Evolutionary conservation across 2,329 filamentous ascomycete species (phyloP), one percentile per base, ranked within the genome.

Genomic region (Ophiostoma ulmi): DNA sequence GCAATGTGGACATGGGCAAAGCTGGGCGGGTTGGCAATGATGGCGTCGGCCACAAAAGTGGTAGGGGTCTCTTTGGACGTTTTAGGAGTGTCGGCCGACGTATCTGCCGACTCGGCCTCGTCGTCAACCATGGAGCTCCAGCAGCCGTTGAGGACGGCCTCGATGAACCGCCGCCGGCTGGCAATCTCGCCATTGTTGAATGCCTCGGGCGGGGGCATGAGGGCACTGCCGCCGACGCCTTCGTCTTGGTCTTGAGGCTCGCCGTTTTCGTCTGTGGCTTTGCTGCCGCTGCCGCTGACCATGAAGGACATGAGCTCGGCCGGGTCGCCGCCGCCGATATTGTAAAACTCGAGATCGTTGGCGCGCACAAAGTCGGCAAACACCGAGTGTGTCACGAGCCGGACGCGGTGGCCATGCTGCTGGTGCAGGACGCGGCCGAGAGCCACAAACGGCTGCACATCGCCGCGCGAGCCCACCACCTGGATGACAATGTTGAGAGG

Each of bases 291-390:
- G 20, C 35, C 92, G 75, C 95, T 91, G 65, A 95, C 92, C 92
- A 96, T 96, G 76, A 94, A 96, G 3, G 92, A 91, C 91, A 93
- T 93, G 63, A 93, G 82, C 75, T 91, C 86, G 1, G 88, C 85
- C 1, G 91, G 91, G 77, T 93, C 90, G 2, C 90, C 91, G 55
- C 72, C 69, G n/a, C 90, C 90, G 69, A 93, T 91, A 73, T 81
- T 86, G 78, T 91, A 93, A 78, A 93, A 94, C 75, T 93, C 91
- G 17, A 94, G 83, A 0, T 85, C 41, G 77, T 89, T 88, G 69
- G 91, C 86, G 72, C 88, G 85, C 3, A 93, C 88, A 74, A 93
- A 91, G 0, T 82, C 78, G 74, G 87, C 83, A 75, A 94, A 94
- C 1, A 84, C 87, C 3, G 85, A 79, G 75, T 94, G 91, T 0